Percentiles rank a stretch among this genome's conserved stretches.
These are phyloP conservation scores for Pseudofabraea citricarpa DNA, from an alignment of 2,329 filamentous ascomycete species.

Conservation along the genomic window DNA sequence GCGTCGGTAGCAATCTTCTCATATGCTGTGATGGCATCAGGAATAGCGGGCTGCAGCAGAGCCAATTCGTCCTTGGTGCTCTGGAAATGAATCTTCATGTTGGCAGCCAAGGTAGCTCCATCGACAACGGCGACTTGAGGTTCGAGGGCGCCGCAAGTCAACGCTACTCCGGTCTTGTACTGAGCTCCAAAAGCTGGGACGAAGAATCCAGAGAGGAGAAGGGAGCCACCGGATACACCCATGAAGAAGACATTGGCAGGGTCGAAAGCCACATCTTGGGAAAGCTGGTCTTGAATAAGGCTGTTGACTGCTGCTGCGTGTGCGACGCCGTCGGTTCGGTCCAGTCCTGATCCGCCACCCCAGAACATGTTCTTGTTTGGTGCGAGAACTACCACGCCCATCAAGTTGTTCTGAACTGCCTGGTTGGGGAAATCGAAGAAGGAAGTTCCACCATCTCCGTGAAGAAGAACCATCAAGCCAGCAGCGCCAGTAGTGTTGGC, in stretches of 20 bases:
- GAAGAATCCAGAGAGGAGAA: conserved; percentile 52
- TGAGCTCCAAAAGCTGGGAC: conserved; percentile 40
- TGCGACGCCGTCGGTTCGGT: conserved; percentile 49
- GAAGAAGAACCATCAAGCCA: conserved; percentile 52
- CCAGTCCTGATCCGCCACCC: conserved; percentile 47
- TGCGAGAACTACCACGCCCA: conserved; percentile 69
- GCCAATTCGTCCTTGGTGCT: conserved; percentile 46
- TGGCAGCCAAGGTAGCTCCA: conserved; percentile 34
- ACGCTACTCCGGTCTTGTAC: conserved; percentile 41
- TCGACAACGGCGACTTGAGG: conserved; percentile 48
- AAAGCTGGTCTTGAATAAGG: conserved; percentile 43
- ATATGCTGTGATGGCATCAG: conserved; percentile 44
- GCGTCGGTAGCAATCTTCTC: conserved; percentile 40
- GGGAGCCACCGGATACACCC: conserved; percentile 49
- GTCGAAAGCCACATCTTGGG: conserved; percentile 50
- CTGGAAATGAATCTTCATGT: conserved; percentile 52
- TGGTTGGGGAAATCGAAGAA: conserved; percentile 79
- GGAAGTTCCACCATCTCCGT: conserved; percentile 55
- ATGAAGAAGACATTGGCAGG: conserved; percentile 49
- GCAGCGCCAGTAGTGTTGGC: conserved; percentile 30
- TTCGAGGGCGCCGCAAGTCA: conserved; percentile 50
- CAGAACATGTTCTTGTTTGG: conserved; percentile 52
- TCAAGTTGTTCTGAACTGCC: conserved; percentile 66
- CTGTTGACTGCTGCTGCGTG: conserved; percentile 52
- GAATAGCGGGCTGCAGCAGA: conserved; percentile 44